These are phyloP conservation scores for Hygrocybe punicea DNA, from an alignment of 768 basidiomycete genomes.

Conservation along the genomic window DNA sequence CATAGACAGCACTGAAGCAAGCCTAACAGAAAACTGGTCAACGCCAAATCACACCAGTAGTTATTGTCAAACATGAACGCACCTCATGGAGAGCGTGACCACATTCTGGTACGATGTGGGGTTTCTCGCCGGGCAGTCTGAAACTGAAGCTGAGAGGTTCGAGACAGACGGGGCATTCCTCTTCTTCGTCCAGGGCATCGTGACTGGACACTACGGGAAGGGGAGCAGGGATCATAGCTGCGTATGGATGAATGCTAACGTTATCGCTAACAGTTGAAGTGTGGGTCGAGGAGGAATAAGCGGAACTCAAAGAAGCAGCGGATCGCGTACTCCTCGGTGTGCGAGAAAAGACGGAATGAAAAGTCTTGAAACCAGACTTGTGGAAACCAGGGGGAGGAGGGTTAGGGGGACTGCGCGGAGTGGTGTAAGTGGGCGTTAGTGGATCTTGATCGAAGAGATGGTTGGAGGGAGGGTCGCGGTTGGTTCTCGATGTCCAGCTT, in stretches of 20 bases:
- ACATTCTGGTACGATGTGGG: slow-evolving; percentile 95
- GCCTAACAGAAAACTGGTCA: slow-evolving; percentile 50
- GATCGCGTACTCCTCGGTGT: slow-evolving; percentile 26
- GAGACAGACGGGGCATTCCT: slow-evolving; percentile 94
- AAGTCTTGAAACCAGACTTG: slow-evolving; percentile 37
- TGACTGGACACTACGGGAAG: slow-evolving; percentile 70
- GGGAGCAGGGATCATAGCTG: slow-evolving; percentile 59
- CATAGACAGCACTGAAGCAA: slow-evolving; percentile 96
- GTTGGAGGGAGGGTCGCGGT: neutral
- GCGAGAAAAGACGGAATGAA: slow-evolving; percentile 55
- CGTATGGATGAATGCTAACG: slow-evolving; percentile 50
- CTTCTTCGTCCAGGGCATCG: slow-evolving; percentile 68
- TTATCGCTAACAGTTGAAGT: slow-evolving; percentile 37
- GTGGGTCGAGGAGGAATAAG: slow-evolving; percentile 46
- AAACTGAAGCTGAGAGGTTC: slow-evolving; percentile 93
- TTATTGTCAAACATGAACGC: slow-evolving; percentile 17
- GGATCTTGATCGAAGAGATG: slow-evolving; percentile 32
- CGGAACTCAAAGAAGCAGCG: slow-evolving; percentile 48
- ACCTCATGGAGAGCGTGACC: slow-evolving; percentile 97
- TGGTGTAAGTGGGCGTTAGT: slow-evolving; percentile 45
- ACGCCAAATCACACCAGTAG: neutral
- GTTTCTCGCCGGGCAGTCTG: slow-evolving; percentile 92
- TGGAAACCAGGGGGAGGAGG: slow-evolving; percentile 29
- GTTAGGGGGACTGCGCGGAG: slow-evolving; percentile 38
- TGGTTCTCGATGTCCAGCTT: slow-evolving; percentile 40